Percentiles rank a stretch among this genome's conserved stretches.
These are phyloP conservation scores for Adansonia grandidieri DNA, from an alignment of 441 rosid species.

Conservation along the genomic window DNA sequence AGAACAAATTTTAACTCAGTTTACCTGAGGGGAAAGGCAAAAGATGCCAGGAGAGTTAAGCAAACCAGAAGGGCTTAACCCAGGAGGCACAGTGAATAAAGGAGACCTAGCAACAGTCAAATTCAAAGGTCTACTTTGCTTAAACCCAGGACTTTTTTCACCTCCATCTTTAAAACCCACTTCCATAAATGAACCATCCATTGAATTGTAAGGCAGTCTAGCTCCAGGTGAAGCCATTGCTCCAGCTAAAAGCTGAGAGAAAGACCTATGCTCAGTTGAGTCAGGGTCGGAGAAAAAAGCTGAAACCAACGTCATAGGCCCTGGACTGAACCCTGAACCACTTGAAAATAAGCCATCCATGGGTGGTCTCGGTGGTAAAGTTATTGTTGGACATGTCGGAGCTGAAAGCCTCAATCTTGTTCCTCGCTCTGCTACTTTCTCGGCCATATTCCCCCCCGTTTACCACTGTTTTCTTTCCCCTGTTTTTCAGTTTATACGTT, in stretches of 20 bases:
- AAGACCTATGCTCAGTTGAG: conserved; percentile 49
- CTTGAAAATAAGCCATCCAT: conserved; percentile 54
- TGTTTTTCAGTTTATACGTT: conserved; percentile 24
- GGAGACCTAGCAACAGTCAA: conserved; percentile 52
- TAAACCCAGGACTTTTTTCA: conserved; percentile 47
- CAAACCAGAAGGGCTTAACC: conserved; percentile 80
- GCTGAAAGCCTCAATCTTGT: conserved; percentile 39
- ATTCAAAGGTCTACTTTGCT: conserved; percentile 54
- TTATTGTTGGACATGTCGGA: conserved; percentile 61
- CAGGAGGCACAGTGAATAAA: conserved; percentile 73
- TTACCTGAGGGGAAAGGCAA: conserved; percentile 71
- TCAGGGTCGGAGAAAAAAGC: conserved; percentile 76
- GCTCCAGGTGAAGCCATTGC: conserved; percentile 73
- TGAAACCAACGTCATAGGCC: conserved; percentile 83
- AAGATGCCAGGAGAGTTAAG: conserved; percentile 74
- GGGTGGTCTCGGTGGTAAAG: conserved; percentile 65
- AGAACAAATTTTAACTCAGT: background rate
- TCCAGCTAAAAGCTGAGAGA: conserved; percentile 90
- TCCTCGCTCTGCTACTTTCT: conserved; percentile 35
- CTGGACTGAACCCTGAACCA: conserved; percentile 65
- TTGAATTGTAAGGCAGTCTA: conserved; percentile 26
- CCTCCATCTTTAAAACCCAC: conserved; percentile 32
- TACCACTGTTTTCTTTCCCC: conserved; percentile 18
- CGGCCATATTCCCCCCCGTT: conserved; percentile 42
- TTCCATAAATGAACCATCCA: conserved; percentile 25